Base-by-base conservation (phyloP, 1,139 yeast species). In the Debaryomyces sp. region DNA sequence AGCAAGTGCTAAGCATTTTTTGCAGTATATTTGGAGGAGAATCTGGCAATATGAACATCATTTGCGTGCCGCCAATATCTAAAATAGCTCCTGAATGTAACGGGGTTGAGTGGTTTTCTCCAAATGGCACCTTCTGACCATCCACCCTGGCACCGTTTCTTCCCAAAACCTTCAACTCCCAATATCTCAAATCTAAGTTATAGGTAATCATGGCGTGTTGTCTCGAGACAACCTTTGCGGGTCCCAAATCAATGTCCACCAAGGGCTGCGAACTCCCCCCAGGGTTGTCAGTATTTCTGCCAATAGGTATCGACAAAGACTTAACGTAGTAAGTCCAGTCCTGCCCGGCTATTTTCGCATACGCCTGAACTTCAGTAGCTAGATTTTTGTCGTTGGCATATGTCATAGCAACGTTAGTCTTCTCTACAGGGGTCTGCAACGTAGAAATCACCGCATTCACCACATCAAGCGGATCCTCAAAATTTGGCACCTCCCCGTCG, bases 31-130 rank as follows among this genome's bases (percentile, higher is more conserved):
- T 70, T 1, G 97, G 97, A n/a, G 85, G 82, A 6, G 89, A 84
- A 63, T 92, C 98, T 0, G 99, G 99, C 55, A 94, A 73, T 33
- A 94, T 94, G 65, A 94, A 94, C 96, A 94, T 94, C 99, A 94
- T 94, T 69, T 94, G 99, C 12, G 96, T 92, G 3, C 97, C 98
- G 8, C 98, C 98, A 44, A 94, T 85, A 63, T 94, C 99, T 52
- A 94, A 71, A 17, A 94, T 84, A 43, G 95, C 90, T 9, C 98
- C 99, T 2, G 95, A 87, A 47, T 81, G 80, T 52, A 94, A 77
- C 10, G 84, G 78, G 15, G 85, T 78, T 6, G 83, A 74, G 6
- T 71, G 65, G 7, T 75, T 62, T 12, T 69, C 62, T 48, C 82
- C 86, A 51, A 72, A 79, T 56, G 71, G 73, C 15, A 78, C 80